These are phyloP conservation scores for Trebouxia gelatinosa DNA, from an alignment of 163 green algal genomes.

Conservation along the genomic window DNA sequence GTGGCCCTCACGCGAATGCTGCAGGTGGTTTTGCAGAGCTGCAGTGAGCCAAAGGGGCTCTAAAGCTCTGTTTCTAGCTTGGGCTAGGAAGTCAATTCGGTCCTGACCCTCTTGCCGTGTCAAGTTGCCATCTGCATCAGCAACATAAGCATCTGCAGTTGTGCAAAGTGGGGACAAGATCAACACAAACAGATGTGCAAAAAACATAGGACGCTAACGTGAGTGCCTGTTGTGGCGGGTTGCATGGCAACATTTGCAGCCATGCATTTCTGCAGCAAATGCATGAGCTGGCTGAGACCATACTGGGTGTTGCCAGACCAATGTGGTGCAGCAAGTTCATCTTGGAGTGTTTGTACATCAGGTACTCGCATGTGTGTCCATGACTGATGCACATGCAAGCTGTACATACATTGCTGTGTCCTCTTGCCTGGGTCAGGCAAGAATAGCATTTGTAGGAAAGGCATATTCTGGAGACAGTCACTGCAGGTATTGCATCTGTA, in stretches of 20 bases:
- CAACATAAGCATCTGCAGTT: background rate
- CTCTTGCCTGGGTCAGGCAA: no score
- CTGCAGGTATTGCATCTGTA: background rate
- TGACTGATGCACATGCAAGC: no score
- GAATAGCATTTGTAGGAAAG: no score
- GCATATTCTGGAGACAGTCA: background rate
- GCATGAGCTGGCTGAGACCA: background rate
- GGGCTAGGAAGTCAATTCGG: conserved; percentile 62
- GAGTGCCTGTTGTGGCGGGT: background rate
- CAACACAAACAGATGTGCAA: background rate
- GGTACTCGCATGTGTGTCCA: no score
- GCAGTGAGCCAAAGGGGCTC: conserved; percentile 43
- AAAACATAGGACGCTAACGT: background rate
- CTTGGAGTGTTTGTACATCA: no score
- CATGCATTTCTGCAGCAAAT: background rate
- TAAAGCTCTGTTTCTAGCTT: conserved; percentile 51
- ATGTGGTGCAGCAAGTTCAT: no score
- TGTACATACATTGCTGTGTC: no score
- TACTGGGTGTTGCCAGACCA: background rate
- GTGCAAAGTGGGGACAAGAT: background rate
- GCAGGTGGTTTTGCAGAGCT: background rate
- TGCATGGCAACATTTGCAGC: background rate
- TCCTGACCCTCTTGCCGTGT: conserved; percentile 30
- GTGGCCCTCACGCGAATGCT: no score
- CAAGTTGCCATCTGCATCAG: conserved; percentile 33